A percentile compares a stretch with the other conserved stretches of the same genome.
Evolutionary conservation across 441 rosid genomes (phyloP).

Genomic region (Pelargonium cotyledonis): DNA sequence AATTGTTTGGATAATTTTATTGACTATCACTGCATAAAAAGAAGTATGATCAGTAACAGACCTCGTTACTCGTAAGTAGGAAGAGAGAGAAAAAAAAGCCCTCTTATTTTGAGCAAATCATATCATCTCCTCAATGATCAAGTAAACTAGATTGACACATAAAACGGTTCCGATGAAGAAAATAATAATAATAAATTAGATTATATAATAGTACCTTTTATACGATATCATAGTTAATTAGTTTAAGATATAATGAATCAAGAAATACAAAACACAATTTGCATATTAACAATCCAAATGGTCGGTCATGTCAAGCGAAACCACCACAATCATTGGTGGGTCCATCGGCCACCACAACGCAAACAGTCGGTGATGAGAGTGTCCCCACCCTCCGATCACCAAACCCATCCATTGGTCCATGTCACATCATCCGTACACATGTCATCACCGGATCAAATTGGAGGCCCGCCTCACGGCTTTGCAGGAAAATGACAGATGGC

Average conservation of each 20-base stretch:
- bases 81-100: too few species aligned
- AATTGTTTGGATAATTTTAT: too few species aligned
- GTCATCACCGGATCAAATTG: constrained; percentile 21
- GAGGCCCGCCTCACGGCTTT: constrained; percentile 29
- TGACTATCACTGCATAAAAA: too few species aligned
- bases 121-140: too few species aligned
- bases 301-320: constrained; percentile 35
- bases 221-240: constrained; percentile 1
- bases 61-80: too few species aligned
- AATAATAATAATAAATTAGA: too few species aligned
- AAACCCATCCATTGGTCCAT: neutral
- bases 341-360: constrained; percentile 16
- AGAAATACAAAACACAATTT: constrained; percentile 17
- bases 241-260: constrained; percentile 18
- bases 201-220: too few species aligned
- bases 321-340: constrained; percentile 29
- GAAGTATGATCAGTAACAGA: too few species aligned
- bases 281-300: constrained; percentile 29
- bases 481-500: constrained; percentile 25
- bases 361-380: constrained; percentile 25
- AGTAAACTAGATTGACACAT: too few species aligned
- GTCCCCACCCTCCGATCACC: constrained; percentile 21
- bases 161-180: too few species aligned
- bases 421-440: constrained; percentile 33
- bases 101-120: too few species aligned